Evolutionary conservation across 768 basidiomycete species (phyloP).

Genomic region (Termitomyces sp.): DNA sequence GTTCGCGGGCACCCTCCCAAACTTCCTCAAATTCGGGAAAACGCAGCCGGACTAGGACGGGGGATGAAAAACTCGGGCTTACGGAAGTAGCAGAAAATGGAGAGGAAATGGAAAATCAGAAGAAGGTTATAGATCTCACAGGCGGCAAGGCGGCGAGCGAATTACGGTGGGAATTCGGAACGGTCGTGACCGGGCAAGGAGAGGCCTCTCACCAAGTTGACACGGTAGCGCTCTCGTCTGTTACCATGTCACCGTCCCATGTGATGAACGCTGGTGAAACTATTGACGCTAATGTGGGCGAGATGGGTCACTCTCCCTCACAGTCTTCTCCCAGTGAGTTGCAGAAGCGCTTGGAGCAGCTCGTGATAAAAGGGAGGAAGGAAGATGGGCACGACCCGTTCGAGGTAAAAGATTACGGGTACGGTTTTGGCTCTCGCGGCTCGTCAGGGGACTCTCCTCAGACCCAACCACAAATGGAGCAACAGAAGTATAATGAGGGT

Average conservation of each 20-base stretch:
- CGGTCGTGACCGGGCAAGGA: constrained; percentile 15
- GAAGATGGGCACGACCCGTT: constrained; percentile 38
- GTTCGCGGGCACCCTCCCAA: constrained; percentile 27
- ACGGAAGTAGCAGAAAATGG: constrained; percentile 8
- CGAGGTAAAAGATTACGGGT: constrained; percentile 62
- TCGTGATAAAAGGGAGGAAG: constrained; percentile 1
- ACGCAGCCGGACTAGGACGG: constrained; percentile 14
- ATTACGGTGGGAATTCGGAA: constrained; percentile 58
- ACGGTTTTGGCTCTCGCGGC: constrained; percentile 47
- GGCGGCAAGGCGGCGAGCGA: constrained; percentile 20
- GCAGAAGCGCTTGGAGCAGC: constrained; percentile 10
- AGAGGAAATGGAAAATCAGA: constrained; percentile 2
- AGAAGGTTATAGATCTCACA: constrained; percentile 31
- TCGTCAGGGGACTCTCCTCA: constrained; percentile 7
- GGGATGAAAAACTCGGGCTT: background rate
- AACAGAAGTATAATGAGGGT: constrained; percentile 8
- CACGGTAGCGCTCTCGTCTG: background rate
- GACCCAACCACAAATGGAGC: constrained; percentile 9
- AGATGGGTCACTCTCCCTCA: background rate
- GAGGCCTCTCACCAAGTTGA: background rate
- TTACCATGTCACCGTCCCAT: background rate
- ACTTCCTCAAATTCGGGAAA: constrained; percentile 8
- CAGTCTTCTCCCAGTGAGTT: constrained; percentile 9
- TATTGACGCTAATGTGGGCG: background rate
- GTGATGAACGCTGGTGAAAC: background rate